phyloP scores from a whole-genome alignment of 192 early-diverging fungal genomes.

The Entomortierella parvispora region DNA sequence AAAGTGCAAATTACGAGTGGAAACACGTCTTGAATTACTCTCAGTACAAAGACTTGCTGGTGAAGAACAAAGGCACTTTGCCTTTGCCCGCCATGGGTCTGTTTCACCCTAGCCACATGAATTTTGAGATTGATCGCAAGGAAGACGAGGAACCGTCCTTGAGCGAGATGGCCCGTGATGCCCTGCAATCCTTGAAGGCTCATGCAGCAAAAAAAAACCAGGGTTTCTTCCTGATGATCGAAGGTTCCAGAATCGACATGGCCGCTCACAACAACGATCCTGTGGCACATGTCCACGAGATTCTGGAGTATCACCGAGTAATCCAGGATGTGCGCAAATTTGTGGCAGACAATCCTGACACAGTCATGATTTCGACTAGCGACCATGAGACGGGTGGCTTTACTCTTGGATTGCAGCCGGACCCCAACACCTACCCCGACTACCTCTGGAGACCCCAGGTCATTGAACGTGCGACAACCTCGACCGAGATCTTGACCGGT shows the following conservation, averaged over 20 bases:
- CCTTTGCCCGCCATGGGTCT: constrained; percentile 78
- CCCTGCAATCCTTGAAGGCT: constrained; percentile 73
- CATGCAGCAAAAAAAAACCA: constrained; percentile 54
- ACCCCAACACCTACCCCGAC: constrained; percentile 75
- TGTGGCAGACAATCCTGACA: constrained; percentile 83
- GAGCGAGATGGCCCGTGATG: constrained; percentile 87
- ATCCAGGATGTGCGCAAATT: constrained; percentile 76
- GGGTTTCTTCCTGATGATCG: constrained; percentile 97
- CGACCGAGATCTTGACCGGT: constrained; percentile 65
- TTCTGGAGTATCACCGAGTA: constrained; percentile 86
- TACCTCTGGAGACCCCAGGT: constrained; percentile 87
- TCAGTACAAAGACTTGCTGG: constrained; percentile 69
- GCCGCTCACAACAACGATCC: constrained; percentile 97
- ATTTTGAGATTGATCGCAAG: constrained; percentile 90
- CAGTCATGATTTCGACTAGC: constrained; percentile 87
- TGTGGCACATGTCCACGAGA: constrained; percentile 90
- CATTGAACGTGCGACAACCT: constrained; percentile 73
- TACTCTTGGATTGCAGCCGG: constrained; percentile 79
- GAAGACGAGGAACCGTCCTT: constrained; percentile 74
- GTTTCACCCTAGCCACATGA: constrained; percentile 89
- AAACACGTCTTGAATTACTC: constrained; percentile 56
- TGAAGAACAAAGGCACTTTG: neutral
- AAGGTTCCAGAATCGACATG: constrained; percentile 96
- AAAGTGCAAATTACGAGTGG: constrained; percentile 70
- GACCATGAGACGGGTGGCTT: constrained; percentile 99